Evolutionary conservation across 2,329 filamentous ascomycete species (phyloP).

Genomic region (Penicillium fuscoglaucum): DNA sequence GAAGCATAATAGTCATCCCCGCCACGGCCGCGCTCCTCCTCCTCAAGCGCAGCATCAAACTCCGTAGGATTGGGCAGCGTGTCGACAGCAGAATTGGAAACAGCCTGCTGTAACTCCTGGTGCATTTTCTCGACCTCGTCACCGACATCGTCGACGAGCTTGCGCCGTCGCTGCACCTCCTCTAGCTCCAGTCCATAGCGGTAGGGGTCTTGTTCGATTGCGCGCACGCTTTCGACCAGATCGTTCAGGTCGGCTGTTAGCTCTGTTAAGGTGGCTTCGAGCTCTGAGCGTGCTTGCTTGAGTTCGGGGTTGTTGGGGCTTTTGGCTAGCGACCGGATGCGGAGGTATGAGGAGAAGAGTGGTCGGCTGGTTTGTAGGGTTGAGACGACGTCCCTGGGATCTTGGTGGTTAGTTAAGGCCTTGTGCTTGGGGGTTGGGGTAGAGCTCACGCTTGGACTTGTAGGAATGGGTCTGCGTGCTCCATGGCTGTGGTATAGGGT

Average conservation of each 20-base stretch:
- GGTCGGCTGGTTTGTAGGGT: constrained; percentile 79
- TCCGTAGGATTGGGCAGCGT: constrained; percentile 61
- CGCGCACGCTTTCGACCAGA: constrained; percentile 80
- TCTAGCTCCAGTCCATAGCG: constrained; percentile 80
- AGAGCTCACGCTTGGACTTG: constrained; percentile 48
- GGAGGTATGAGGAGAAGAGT: constrained; percentile 90
- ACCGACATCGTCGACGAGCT: constrained; percentile 85
- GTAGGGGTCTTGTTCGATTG: constrained; percentile 82
- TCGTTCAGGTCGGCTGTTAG: constrained; percentile 85
- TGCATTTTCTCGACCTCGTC: constrained; percentile 87
- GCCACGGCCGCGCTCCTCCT: constrained; percentile 40
- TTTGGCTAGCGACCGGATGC: constrained; percentile 83
- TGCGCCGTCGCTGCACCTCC: constrained; percentile 77
- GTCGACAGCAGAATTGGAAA: constrained; percentile 41
- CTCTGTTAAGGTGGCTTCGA: constrained; percentile 72
- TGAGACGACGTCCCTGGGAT: constrained; percentile 75
- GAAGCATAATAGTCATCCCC: constrained; percentile 68
- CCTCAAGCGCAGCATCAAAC: constrained; percentile 50
- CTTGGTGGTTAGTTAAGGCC: constrained; percentile 11
- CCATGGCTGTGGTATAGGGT: constrained; percentile 29
- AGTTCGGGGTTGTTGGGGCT: constrained; percentile 70
- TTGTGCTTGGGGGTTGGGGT: background rate
- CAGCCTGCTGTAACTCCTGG: constrained; percentile 69
- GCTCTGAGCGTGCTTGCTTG: constrained; percentile 66
- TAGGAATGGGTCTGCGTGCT: constrained; percentile 48